Evolutionary conservation across 176 grass and related monocot genomes (phyloP), one percentile per base, ranked within the genome.

Genomic region (Bolboschoenus planiculmis): DNA sequence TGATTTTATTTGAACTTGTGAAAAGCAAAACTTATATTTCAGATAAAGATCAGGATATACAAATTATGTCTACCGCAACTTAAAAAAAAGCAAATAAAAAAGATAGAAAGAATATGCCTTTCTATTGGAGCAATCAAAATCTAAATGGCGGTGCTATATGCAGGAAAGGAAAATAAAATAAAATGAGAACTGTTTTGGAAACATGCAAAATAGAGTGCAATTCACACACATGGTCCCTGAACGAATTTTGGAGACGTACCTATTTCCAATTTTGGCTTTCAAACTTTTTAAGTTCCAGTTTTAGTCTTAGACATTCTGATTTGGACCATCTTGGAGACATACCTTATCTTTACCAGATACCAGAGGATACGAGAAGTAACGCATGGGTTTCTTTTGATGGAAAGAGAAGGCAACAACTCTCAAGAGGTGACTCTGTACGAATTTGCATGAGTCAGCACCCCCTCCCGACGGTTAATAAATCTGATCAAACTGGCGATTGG

Each of bases 391-490:
- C 93, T 23, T 96, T 99, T 11, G 93, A 99, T 5, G 97, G 93
- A 44, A 99, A 99, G 85, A 93, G 89, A 31, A 85, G 96, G 54
- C 96, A 99, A 70, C 96, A 99, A 23, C 55, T 99, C 6, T 95
- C 93, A 2, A 90, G 91, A 86, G 97, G 97, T 42, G 97, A 99
- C 51, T 96, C 97, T 10, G 57, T 99, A 64, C 89, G 83, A 44
- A 93, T 99, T 84, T 93, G 56, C 76, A 99, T 99, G 97, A 96
- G 93, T 43, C 85, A 96, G 81, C 88, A 96, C 60, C 93, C 97
- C 0, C 92, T 99, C 8, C 97, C 93, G 16, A 99, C 97, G 72
- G 97, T 99, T 48, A 99, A 99, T 87, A 99, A 99, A 87, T 95
- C 87, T 1, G 96, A 95, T 83, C 92, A 99, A 87, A 99, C 93